Evolutionary conservation across 331 rosid genomes (phyloP), one percentile per base, ranked within the genome.

Genomic region (Ulmus americana): DNA sequence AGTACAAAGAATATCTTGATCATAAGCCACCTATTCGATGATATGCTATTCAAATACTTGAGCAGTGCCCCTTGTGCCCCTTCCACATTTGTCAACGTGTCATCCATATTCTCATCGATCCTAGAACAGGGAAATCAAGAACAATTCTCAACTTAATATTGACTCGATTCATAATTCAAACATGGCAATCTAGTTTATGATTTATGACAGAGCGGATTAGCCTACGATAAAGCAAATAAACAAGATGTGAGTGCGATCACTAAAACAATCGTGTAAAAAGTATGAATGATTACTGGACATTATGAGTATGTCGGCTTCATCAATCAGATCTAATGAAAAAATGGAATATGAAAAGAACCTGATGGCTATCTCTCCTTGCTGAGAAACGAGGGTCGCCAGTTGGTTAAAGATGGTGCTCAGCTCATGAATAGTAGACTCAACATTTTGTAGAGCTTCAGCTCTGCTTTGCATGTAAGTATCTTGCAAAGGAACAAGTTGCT

Each of bases 11-110:
- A 94, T 74, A 94, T 90, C 87, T 94, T 90, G 88, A 94, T 90
- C 97, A 87, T 90, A 81, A 90, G 76, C 99, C 99, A 87, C 90
- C 92, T 84, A 79, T 90, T 94, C 43, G 97, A 94, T 46, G 99
- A 94, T 79, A 90, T 94, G 86, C 85, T 82, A 77, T 81, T 90
- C 69, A 94, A 84, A 80, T 94, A 94, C 86, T 94, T 90, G 68
- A 94, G 85, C 72, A 90, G 58, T 8, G 85, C 86, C 62, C 95
- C 96, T 73, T 94, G 96, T 55, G 96, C 95, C 10, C 97, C 99
- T 65, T 94, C 99, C 56, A 90, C 97, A 5, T 90, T 94, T 8
- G 86, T 70, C 80, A 94, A 61, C 5, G 99, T 81, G 66, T 94
- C 99, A 13, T 94, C 96, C 96, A 90, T 87, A 78, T 94, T 94